Evolutionary conservation across 345 rosid species (phyloP).

Genomic region (Anacardium occidentale): DNA sequence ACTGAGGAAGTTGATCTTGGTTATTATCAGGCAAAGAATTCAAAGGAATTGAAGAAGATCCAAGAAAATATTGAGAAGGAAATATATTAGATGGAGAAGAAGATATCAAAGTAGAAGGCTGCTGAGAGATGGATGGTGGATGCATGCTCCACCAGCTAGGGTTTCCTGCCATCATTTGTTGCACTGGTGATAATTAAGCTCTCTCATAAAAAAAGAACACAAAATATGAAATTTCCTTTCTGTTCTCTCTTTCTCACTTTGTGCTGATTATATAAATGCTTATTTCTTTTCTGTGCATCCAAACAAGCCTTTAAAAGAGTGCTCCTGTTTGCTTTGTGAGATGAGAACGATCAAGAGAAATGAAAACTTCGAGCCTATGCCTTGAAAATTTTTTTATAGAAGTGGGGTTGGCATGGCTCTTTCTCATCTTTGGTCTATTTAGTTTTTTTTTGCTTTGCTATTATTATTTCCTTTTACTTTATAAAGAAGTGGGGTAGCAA

Average conservation of each 20-base stretch:
- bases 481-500: slow-evolving; percentile 47
- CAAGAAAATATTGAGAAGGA: slow-evolving; percentile 41
- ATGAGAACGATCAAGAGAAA: slow-evolving; percentile 31
- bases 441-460: slow-evolving; percentile 28
- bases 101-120: slow-evolving; percentile 37
- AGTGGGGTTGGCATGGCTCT: slow-evolving; percentile 43
- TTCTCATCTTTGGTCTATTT: slow-evolving; percentile 29
- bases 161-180: slow-evolving; percentile 69
- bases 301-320: slow-evolving; percentile 35
- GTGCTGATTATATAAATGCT: slow-evolving; percentile 21
- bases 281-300: slow-evolving; percentile 43
- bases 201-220: neutral
- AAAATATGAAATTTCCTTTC: slow-evolving; percentile 14
- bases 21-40: slow-evolving; percentile 31
- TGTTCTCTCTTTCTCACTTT: slow-evolving; percentile 18
- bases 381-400: slow-evolving; percentile 30
- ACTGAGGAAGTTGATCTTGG: slow-evolving; percentile 47
- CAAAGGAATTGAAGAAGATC: slow-evolving; percentile 43
- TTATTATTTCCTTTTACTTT: slow-evolving; percentile 43
- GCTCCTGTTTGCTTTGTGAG: slow-evolving; percentile 42
- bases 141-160: slow-evolving; percentile 71
- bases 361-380: slow-evolving; percentile 37
- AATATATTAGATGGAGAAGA: slow-evolving; percentile 29
- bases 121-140: slow-evolving; percentile 38
- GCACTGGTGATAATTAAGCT: slow-evolving; percentile 19